phyloP scores from a whole-genome alignment of 2,329 filamentous ascomycete species.

The Fusarium sp. region DNA sequence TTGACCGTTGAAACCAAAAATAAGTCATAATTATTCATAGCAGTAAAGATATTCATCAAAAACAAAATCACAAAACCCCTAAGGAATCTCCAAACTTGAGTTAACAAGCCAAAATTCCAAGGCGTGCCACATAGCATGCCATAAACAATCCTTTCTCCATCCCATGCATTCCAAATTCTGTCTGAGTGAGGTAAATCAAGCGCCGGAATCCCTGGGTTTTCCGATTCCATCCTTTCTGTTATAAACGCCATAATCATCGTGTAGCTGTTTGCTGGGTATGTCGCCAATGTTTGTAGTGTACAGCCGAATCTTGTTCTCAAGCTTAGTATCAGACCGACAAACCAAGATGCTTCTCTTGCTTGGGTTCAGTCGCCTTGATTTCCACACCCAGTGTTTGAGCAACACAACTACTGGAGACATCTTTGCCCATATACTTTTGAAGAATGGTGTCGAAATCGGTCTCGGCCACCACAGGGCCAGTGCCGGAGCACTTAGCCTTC shows the following conservation, averaged over 20 bases:
- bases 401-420: constrained; percentile 53
- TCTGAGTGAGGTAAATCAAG: constrained; percentile 29
- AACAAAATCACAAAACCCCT: constrained; percentile 12
- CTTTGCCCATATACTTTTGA: constrained; percentile 70
- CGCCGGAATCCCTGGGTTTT: constrained; percentile 42
- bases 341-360: constrained; percentile 34
- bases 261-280: constrained; percentile 41
- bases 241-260: constrained; percentile 47
- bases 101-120: constrained; percentile 9
- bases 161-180: constrained; percentile 35
- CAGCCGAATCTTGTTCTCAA: constrained; percentile 35
- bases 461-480: constrained; percentile 89
- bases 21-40: constrained; percentile 41
- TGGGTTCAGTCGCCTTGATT: constrained; percentile 47
- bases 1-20: constrained; percentile 22
- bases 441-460: constrained; percentile 87
- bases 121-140: constrained; percentile 11
- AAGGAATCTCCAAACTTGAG: constrained; percentile 16
- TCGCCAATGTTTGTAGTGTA: constrained; percentile 43
- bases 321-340: constrained; percentile 34
- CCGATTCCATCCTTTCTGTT: constrained; percentile 46
- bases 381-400: constrained; percentile 73
- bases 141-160: constrained; percentile 31
- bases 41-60: constrained; percentile 20
- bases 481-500: constrained; percentile 95